Evolutionary conservation across 1,139 yeast genomes (phyloP), one percentile per base, ranked within the genome.

Genomic region (Cylindricascospora bacillispora): DNA sequence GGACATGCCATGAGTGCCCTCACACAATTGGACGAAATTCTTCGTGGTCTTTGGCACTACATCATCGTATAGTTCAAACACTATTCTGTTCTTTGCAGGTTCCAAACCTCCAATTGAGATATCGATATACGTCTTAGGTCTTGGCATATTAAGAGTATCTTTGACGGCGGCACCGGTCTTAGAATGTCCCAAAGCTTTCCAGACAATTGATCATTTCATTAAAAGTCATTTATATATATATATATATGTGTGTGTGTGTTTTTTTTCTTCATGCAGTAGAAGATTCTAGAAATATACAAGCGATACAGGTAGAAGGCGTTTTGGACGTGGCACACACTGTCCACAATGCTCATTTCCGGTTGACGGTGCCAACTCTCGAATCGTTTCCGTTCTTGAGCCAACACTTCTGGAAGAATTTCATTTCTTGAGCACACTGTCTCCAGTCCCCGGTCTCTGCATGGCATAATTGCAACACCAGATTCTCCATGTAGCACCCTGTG

Each of bases 11-110:
- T 76, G 74, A 49, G 81, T 93, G 13, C 97, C 95, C 26, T 94
- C 79, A 57, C 93, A 79, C 35, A 92, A 63, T 3, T 89, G 83
- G 39, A 86, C 69, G 65, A 92, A 89, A 60, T 89, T 89, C 47
- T 83, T 95, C 4, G 92, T 81, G 1, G 98, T 89, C 55, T 75
- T 80, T 31, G 98, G 98, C 4, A 82, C 95, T 10, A 78, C 66
- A 43, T 81, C 94, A 41, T 66, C 62, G 63, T 65, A 85, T 40
- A 85, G 62, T 49, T 81, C 82, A 51, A 83, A 78, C 5, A 73
- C 77, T 22, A 79, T 66, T 44, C 92, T 69, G 22, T 95, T 95
- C 39, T 69, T 65, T 5, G 71, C 61, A 34, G 60, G 65, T 18
- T 18, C 10, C 10, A 7, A 7, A 22, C 67, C 76, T 31, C 77